Base-by-base conservation (phyloP, 1,139 yeast genomes). In the Suhomyces coccinellae region DNA sequence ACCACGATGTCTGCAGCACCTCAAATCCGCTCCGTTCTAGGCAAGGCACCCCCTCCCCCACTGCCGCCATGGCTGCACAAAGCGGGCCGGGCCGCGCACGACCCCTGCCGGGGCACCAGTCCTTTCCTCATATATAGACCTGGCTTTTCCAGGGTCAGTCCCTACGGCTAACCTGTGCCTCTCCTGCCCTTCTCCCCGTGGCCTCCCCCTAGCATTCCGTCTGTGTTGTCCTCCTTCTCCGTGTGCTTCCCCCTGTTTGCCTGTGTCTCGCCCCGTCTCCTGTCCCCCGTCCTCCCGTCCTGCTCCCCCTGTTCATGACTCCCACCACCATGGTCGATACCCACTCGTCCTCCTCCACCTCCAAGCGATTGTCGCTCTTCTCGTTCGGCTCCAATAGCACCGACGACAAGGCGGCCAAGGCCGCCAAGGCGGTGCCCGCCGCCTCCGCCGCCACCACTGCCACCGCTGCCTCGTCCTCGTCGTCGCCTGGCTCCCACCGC, bases 301-400 rank as follows among this genome's bases (percentile, higher is more conserved):
- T 30, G 17, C 33, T 30, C n/a, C 33, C 16, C 34, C 16, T 9
- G 15, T 13, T 13, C 33, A 11, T 30, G 30, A 30, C 16, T 30
- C 33, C 33, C 15, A 17, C 14, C 22, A 17, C 29, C 28, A 38
- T 38, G 40, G 40, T 38, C 27, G 33, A 24, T 15, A 32, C 26
- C 33, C 24, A 13, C 22, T 17, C 17, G 7, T 17, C 17, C 8
- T 17, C 40, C 4, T 31, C 40, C 35, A 29, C 40, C 37, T 12
- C 38, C 32, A 48, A 48, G 36, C 51, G 51, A 26, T 48, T 50
- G 34, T 48, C 51, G 36, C 46, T 48, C 43, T 50, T 50, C 32
- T 45, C 50, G 27, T 46, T 48, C 24, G 46, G 47, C 26, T 26
- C 20, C 39, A 32, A 45, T 40, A 38, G 34, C 38, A n/a, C 43